Base-by-base conservation (phyloP, 2,329 filamentous ascomycete genomes). In the Colletotrichum liaoningense region DNA sequence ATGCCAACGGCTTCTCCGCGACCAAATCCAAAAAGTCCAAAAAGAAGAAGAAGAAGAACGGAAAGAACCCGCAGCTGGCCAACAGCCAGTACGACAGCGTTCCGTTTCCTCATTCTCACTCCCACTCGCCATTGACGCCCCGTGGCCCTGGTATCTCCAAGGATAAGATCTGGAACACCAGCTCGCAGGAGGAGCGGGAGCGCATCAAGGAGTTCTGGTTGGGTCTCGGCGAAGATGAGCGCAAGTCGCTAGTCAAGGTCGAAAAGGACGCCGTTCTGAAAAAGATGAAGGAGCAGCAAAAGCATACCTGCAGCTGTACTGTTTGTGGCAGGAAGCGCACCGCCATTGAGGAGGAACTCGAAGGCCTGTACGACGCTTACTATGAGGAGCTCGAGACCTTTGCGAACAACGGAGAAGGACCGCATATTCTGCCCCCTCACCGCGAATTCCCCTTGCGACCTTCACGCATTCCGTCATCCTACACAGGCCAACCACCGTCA, bases 231-330 rank as follows among this genome's bases (percentile, higher is more conserved):
- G 97, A 99, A 82, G 94, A 97, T 49, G 95, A 98, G 82, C 94
- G 97, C 78, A 97, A 97, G 81, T 97, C 94, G 19, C 87, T 99
- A 59, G 95, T 99, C 80, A 98, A 98, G 84, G 96, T 99, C 35
- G 97, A 99, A 84, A 99, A 99, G 85, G 96, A 99, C 83, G 96
- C 97, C 8, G 97, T 99, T 0, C 86, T 99, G 69, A 95, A 94
- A 80, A 99, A 99, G 87, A 99, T 99, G 97, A 99, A 99, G 88
- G 97, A 99, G 83, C 97, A 99, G 83, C 97, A 99, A 83, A 98
- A 98, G 84, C 95, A 98, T 82, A 98, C 96, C 2, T 99, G 97
- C 87, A 98, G 95, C 82, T 99, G 97, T 84, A 97, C 95, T 5
- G 96, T 99, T 54, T 99, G 97, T 83, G 97, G 97, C 66, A 91